These are phyloP conservation scores for Ploettnerulaceae sp. DNA, from an alignment of 2,329 filamentous ascomycete genomes.

Conservation along the genomic window DNA sequence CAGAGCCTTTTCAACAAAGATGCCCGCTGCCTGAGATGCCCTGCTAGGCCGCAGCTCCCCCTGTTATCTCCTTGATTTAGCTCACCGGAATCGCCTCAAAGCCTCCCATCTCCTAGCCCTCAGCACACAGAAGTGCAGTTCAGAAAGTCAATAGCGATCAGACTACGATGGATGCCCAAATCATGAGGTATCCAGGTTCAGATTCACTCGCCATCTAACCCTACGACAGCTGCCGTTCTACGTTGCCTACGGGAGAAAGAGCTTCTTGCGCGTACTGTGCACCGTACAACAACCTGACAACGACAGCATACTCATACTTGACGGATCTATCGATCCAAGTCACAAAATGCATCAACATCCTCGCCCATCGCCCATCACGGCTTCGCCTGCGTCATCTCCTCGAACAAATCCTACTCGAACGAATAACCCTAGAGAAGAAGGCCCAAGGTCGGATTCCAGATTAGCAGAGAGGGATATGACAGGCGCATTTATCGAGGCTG, in stretches of 20 bases:
- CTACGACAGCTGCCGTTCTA: constrained; percentile 24
- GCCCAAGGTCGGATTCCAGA: constrained; percentile 40
- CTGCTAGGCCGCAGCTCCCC: constrained; percentile 25
- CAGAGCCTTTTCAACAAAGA: constrained; percentile 17
- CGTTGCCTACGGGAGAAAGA: constrained; percentile 18
- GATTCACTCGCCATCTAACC: constrained; percentile 30
- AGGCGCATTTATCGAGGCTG: constrained; percentile 45
- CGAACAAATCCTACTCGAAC: constrained; percentile 67
- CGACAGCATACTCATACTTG: constrained; percentile 22
- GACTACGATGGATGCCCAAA: constrained; percentile 34
- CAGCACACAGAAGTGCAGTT: constrained; percentile 7
- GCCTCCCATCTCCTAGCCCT: constrained; percentile 11
- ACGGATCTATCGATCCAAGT: constrained; percentile 14
- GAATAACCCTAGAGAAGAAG: constrained; percentile 69
- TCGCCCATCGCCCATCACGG: constrained; percentile 65
- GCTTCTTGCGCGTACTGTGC: constrained; percentile 20
- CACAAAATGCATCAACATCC: constrained; percentile 83
- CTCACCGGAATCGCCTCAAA: constrained; percentile 18
- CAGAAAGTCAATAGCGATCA: constrained; percentile 11
- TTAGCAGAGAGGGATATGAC: constrained; percentile 43
- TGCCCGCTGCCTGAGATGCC: constrained; percentile 27
- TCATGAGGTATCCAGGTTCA: constrained; percentile 31
- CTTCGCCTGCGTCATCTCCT: constrained; percentile 67
- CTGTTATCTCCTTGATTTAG: constrained; percentile 23
- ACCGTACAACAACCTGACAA: constrained; percentile 16